phyloP scores from a whole-genome alignment of 495 filamentous ascomycete genomes.

The Entonaema liquescens region DNA sequence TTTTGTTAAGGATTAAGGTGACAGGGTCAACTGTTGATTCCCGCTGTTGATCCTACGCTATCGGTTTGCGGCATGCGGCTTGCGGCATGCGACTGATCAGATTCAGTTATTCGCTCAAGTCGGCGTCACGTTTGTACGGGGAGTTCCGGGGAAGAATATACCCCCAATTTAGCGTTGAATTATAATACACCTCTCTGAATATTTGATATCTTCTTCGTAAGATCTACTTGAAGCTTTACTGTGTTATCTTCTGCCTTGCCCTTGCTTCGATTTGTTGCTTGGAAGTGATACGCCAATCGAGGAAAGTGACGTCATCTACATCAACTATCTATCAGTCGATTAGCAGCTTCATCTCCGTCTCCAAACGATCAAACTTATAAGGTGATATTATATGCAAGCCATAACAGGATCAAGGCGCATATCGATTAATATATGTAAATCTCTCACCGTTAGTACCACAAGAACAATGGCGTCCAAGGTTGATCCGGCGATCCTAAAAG shows the following conservation, averaged over 20 bases:
- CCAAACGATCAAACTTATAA: not conserved
- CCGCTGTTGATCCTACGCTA: slow-evolving; percentile 14
- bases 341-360: not conserved
- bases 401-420: not conserved
- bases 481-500: slow-evolving; percentile 67
- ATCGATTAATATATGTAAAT: not conserved
- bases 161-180: not conserved
- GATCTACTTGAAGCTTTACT: not conserved
- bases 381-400: slow-evolving; percentile 11
- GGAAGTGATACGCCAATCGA: not conserved
- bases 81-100: not conserved
- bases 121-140: not conserved
- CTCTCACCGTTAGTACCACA: slow-evolving; percentile 2
- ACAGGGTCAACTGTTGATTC: too few relatives aligned
- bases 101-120: slow-evolving; percentile 11
- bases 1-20: not conserved
- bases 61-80: not conserved
- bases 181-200: not conserved
- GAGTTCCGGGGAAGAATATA: not conserved
- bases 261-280: slow-evolving; percentile 1
- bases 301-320: slow-evolving; percentile 29
- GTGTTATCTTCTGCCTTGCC: not conserved
- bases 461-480: slow-evolving; percentile 52
- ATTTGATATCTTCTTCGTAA: not conserved
- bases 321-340: not conserved